Percentiles rank a stretch among this genome's conserved stretches.
These are phyloP conservation scores for Pyrenochaeta sp. DNA, from an alignment of 2,329 filamentous ascomycete species.

Conservation along the genomic window DNA sequence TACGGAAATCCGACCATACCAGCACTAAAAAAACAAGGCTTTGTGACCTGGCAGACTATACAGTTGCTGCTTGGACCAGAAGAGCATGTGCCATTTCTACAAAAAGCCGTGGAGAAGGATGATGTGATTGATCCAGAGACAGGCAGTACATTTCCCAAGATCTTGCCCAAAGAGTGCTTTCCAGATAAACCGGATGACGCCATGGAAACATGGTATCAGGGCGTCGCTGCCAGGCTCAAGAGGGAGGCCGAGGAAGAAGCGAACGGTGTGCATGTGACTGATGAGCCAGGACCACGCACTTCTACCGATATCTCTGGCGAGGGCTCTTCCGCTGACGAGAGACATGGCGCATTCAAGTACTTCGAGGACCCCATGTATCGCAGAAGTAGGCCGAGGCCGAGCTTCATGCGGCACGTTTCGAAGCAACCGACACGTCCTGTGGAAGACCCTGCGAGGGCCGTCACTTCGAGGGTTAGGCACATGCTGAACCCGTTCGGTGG, in stretches of 20 bases:
- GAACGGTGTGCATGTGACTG: conserved; percentile 26
- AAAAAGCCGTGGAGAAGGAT: conserved; percentile 81
- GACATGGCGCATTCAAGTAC: conserved; percentile 56
- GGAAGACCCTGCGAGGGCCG: conserved; percentile 38
- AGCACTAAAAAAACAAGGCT: conserved; percentile 82
- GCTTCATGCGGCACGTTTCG: conserved; percentile 52
- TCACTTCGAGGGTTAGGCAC: conserved; percentile 44
- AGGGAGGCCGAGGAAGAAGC: conserved; percentile 63
- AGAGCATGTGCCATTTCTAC: conserved; percentile 84
- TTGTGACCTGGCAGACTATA: conserved; percentile 92
- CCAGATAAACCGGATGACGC: conserved; percentile 76
- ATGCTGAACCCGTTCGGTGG: conserved; percentile 46
- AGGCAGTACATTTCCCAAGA: conserved; percentile 64
- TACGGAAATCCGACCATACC: conserved; percentile 81
- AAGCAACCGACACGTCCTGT: conserved; percentile 37
- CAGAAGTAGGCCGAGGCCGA: conserved; percentile 54
- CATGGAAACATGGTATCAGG: conserved; percentile 87
- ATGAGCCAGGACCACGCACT: conserved; percentile 36
- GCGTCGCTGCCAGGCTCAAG: conserved; percentile 74
- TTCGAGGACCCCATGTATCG: conserved; percentile 61
- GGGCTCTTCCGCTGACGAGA: conserved; percentile 51
- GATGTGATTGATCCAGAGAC: conserved; percentile 76
- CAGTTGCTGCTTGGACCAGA: conserved; percentile 88
- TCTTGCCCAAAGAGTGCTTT: conserved; percentile 72
- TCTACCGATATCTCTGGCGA: conserved; percentile 49